phyloP scores from a whole-genome alignment of 2,329 filamentous ascomycete genomes.

The Ceratocystis destructans region DNA sequence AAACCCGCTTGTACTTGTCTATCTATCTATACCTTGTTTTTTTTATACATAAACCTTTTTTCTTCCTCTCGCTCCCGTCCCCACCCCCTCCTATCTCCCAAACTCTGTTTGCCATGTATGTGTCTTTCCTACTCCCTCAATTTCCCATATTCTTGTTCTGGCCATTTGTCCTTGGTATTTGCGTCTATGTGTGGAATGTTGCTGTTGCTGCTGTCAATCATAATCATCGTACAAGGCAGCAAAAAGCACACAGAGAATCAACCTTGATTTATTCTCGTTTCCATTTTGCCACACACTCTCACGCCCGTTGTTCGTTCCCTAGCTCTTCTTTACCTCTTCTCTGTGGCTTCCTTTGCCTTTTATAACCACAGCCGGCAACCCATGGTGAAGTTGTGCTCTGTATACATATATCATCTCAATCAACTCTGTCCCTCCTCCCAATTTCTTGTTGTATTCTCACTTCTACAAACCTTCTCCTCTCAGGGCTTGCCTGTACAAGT shows the following conservation, averaged over 20 bases:
- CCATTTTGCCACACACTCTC: neutral
- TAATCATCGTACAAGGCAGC: no score
- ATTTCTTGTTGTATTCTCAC: neutral
- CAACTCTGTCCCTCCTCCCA: neutral
- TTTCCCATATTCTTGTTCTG: no score
- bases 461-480: neutral
- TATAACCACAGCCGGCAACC: no score
- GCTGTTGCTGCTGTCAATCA: no score
- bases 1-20: neutral
- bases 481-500: neutral
- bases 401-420: slow-evolving; percentile 8
- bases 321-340: neutral
- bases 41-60: neutral
- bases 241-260: no score
- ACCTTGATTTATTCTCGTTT: neutral
- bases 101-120: no score
- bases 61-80: neutral
- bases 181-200: no score
- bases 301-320: neutral
- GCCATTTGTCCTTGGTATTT: no score
- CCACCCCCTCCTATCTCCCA: no score
- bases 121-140: neutral
- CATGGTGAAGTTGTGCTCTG: neutral
- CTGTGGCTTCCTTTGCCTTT: neutral
- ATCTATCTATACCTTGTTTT: slow-evolving; percentile 7